Evolutionary conservation across 495 filamentous ascomycete genomes (phyloP).

Genomic region (Friedmanniomyces endolithicus): DNA sequence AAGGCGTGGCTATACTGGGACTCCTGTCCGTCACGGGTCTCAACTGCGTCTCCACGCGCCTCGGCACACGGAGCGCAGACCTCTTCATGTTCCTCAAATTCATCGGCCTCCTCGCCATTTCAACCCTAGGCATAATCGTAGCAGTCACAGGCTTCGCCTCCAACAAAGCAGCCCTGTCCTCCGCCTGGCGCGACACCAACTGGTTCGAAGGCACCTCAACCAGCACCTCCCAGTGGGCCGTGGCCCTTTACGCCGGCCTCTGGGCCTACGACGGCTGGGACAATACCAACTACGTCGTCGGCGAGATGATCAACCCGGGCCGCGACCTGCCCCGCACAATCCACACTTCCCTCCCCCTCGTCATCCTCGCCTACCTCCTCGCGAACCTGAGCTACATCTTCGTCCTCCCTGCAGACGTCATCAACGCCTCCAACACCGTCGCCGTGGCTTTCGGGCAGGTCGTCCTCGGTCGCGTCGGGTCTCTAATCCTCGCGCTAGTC

Average conservation of each 20-base stretch:
- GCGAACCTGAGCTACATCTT: slow-evolving; percentile 91
- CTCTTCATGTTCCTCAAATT: slow-evolving; percentile 96
- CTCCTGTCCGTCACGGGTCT: slow-evolving; percentile 64
- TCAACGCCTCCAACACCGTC: slow-evolving; percentile 79
- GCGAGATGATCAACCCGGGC: slow-evolving; percentile 83
- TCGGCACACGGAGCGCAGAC: slow-evolving; percentile 76
- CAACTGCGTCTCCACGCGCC: slow-evolving; percentile 80
- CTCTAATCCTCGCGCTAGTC: slow-evolving; percentile 75
- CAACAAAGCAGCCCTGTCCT: slow-evolving; percentile 10
- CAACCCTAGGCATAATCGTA: slow-evolving; percentile 79
- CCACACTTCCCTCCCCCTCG: slow-evolving; percentile 91
- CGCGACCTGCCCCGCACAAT: slow-evolving; percentile 90
- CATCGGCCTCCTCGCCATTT: slow-evolving; percentile 73
- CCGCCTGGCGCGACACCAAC: slow-evolving; percentile 58
- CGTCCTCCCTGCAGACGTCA: slow-evolving; percentile 67
- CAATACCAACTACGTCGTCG: slow-evolving; percentile 95
- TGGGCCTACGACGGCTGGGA: slow-evolving; percentile 99
- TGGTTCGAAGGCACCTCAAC: slow-evolving; percentile 84
- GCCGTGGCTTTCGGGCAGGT: slow-evolving; percentile 86
- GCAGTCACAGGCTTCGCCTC: slow-evolving; percentile 58
- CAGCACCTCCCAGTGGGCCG: slow-evolving; percentile 72
- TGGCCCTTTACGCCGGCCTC: slow-evolving; percentile 86
- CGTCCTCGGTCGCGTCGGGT: slow-evolving; percentile 74
- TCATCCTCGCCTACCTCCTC: slow-evolving; percentile 79
- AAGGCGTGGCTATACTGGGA: slow-evolving; percentile 69